Evolutionary conservation across 2,329 filamentous ascomycete species (phyloP).

Genomic region (Peltaster fructicola): DNA sequence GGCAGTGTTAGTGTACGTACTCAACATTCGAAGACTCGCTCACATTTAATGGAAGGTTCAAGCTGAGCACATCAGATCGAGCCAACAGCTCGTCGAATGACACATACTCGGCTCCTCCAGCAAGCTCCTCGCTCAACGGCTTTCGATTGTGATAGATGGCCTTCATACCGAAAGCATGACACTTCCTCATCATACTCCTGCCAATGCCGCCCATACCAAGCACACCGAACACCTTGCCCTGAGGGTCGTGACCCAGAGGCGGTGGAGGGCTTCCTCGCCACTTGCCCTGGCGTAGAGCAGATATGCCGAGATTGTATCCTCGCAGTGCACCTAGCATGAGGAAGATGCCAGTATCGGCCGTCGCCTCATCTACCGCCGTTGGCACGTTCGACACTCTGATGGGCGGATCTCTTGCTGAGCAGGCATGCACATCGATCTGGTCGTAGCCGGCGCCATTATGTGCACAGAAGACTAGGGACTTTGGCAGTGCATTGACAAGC

Average conservation of each 20-base stretch:
- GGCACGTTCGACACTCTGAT: slow-evolving; percentile 67
- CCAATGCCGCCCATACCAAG: slow-evolving; percentile 79
- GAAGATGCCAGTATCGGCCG: slow-evolving; percentile 66
- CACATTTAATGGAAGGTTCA: slow-evolving; percentile 70
- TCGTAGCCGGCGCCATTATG: slow-evolving; percentile 62
- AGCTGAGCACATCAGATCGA: slow-evolving; percentile 56
- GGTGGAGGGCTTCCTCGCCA: slow-evolving; percentile 44
- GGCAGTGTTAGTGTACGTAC: not conserved
- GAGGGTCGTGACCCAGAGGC: slow-evolving; percentile 55
- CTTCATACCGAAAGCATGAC: slow-evolving; percentile 56
- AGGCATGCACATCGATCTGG: slow-evolving; percentile 57
- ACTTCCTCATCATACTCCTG: slow-evolving; percentile 56
- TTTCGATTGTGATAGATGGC: slow-evolving; percentile 59
- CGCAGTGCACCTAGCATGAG: slow-evolving; percentile 64
- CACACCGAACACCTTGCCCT: slow-evolving; percentile 64
- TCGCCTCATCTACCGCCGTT: slow-evolving; percentile 65
- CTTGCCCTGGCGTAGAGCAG: slow-evolving; percentile 43
- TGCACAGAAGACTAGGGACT: slow-evolving; percentile 22
- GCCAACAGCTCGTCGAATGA: slow-evolving; percentile 54
- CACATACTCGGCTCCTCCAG: slow-evolving; percentile 46
- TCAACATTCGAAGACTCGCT: slow-evolving; percentile 20
- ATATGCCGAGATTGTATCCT: slow-evolving; percentile 51
- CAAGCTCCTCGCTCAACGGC: slow-evolving; percentile 37
- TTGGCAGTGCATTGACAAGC: slow-evolving; percentile 36
- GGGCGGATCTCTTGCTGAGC: slow-evolving; percentile 39